phyloP scores from a whole-genome alignment of 2,329 filamentous ascomycete genomes.

The Claviceps purpurea region DNA sequence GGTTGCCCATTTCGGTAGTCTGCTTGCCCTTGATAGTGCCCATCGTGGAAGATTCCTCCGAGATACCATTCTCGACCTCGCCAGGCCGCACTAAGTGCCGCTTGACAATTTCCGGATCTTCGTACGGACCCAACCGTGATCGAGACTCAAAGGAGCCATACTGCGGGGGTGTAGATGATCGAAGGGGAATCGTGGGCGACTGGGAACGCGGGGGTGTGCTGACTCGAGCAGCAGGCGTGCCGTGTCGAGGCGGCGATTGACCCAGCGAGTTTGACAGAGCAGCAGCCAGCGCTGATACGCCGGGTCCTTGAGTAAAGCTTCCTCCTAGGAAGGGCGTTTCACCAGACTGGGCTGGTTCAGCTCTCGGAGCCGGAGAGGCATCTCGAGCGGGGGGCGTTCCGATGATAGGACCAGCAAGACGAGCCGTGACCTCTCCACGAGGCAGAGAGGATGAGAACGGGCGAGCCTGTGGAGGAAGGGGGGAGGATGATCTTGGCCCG shows the following conservation, averaged over 20 bases:
- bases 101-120: slow-evolving; percentile 84
- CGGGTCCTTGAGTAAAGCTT: slow-evolving; percentile 56
- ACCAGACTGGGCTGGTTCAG: slow-evolving; percentile 18
- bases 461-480: slow-evolving; percentile 30
- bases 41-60: slow-evolving; percentile 31
- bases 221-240: slow-evolving; percentile 47
- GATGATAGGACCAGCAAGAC: slow-evolving; percentile 44
- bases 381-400: slow-evolving; percentile 25
- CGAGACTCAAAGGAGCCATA: slow-evolving; percentile 78
- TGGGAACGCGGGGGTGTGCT: slow-evolving; percentile 39
- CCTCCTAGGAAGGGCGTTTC: slow-evolving; percentile 53
- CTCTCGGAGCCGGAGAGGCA: slow-evolving; percentile 18
- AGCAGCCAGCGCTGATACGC: slow-evolving; percentile 75
- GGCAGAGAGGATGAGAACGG: slow-evolving; percentile 39
- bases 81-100: slow-evolving; percentile 69
- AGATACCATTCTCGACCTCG: slow-evolving; percentile 29
- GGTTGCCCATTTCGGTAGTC: slow-evolving; percentile 23
- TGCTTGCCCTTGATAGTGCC: slow-evolving; percentile 42
- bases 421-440: slow-evolving; percentile 46
- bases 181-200: slow-evolving; percentile 21
- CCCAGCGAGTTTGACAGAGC: slow-evolving; percentile 68
- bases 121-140: slow-evolving; percentile 47
- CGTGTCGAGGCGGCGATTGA: slow-evolving; percentile 55
- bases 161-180: slow-evolving; percentile 48
- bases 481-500: slow-evolving; percentile 32